Base-by-base conservation (phyloP, 2,329 filamentous ascomycete species). In the Fragosphaeria purpurea region DNA sequence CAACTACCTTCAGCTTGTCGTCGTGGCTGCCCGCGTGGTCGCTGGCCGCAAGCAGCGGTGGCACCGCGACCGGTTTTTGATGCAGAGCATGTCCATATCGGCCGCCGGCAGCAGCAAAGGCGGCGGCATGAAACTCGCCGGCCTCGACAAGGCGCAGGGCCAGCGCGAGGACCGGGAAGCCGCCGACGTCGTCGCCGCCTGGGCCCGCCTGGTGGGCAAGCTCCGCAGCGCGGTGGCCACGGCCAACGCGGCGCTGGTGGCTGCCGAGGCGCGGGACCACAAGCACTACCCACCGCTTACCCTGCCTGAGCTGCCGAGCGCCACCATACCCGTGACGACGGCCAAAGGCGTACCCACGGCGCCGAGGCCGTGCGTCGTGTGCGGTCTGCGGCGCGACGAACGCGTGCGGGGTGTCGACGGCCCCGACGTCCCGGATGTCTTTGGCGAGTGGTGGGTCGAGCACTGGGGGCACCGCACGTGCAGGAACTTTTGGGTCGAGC, bases 371-470 rank as follows among this genome's bases (percentile, higher is more conserved):
- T 97, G 91, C 67, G 77, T 90, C 47, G 71, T 97, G 35, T 97
- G 91, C 65, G 91, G 91, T 0, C 67, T 97, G 56, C 93, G 87
- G 69, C 75, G 91, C 56, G 88, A 95, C 41, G 91, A 97, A 68
- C 77, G 91, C 46, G 74, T 96, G 9, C 66, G 70, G 22, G 88
- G 83, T 61, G 77, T 93, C 37, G 89, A 95, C 61, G 40, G 40
- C 31, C 71, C 82, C 48, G 75, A 83, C 32, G 80, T 94, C 7
- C 83, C 91, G 60, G 91, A 97, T 65, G 89, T 86, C 64, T 96
- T 96, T 71, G 89, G 88, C 10, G 91, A 97, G 70, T 97, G 89
- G 88, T 97, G 91, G 91, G 74, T 85, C 41, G 89, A 96, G 44
- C 84, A 91, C 64, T 90, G 88, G 85, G 88, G 85, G 0, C 86